Base-by-base conservation (phyloP, 495 filamentous ascomycete genomes). In the Talaromyces adpressus region DNA sequence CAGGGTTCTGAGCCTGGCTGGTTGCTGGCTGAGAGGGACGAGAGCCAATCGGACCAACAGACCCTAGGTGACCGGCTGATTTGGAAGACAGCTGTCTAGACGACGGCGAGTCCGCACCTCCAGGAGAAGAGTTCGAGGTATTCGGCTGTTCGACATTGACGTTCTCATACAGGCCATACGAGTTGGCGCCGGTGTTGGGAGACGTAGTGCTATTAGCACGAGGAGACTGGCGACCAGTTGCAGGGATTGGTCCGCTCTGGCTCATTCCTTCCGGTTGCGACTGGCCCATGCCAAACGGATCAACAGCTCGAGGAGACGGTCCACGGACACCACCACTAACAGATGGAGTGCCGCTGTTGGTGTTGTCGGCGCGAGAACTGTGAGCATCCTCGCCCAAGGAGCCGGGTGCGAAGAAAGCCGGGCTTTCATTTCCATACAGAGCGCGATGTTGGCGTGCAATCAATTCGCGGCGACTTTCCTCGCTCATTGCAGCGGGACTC, bases 391-490 rank as follows among this genome's bases (percentile, higher is more conserved):
- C 86, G 32, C 78, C 78, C 71, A 89, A 86, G 66, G 75, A 82
- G 63, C 74, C 84, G 52, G 77, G 77, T 61, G 85, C 85, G 64
- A 81, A 80, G 73, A 84, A 92, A 49, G 75, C 72, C 59, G 75
- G 82, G 69, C 82, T 84, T 64, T 93, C 87, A 64, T 86, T 84
- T 72, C 91, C 91, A 75, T 97, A 98, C 67, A 98, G 76, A 57
- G 92, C 92, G 66, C 88, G 89, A 73, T 94, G 92, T 75, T 98
- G 94, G 70, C 93, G 93, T 67, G 92, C 89, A 69, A 98, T 93
- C 68, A 98, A 85, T 63, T 97, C 92, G 64, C 94, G 93, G 70
- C 94, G 92, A 64, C 96, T 92, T 59, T 98, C 94, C 79, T 98
- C 94, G 73, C 87, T 93, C 89, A 96, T 88, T 59, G 85, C 84